Evolutionary conservation across 1,139 yeast species (phyloP).

Genomic region (Spathaspora sp.): DNA sequence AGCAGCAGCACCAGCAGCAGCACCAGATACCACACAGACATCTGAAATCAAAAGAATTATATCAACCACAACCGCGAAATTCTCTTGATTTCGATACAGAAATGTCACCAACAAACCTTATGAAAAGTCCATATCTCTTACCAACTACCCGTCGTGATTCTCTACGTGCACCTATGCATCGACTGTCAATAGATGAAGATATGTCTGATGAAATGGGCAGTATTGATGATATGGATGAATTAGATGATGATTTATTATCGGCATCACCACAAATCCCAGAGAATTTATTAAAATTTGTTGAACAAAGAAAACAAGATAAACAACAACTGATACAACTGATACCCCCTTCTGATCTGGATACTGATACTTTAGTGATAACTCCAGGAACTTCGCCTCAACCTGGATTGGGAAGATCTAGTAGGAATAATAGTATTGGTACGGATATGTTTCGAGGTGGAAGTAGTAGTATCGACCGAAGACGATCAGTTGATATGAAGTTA

Average conservation of each 20-base stretch:
- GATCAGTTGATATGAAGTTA: slow-evolving; percentile 34
- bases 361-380: slow-evolving; percentile 16
- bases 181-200: slow-evolving; percentile 1
- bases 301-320: slow-evolving; percentile 43
- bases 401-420: slow-evolving; percentile 15
- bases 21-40: slow-evolving; percentile 12
- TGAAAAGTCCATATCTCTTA: slow-evolving; percentile 2
- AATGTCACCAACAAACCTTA: slow-evolving; percentile 2
- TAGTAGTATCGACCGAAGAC: slow-evolving; percentile 27
- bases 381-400: slow-evolving; percentile 36
- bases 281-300: slow-evolving; percentile 55
- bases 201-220: slow-evolving; percentile 18
- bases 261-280: slow-evolving; percentile 72
- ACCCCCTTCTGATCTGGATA: slow-evolving; percentile 17
- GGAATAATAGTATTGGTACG: slow-evolving; percentile 26
- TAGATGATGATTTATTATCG: slow-evolving; percentile 53
- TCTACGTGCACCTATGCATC: not conserved
- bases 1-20: slow-evolving; percentile 8
- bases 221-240: slow-evolving; percentile 42
- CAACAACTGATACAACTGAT: slow-evolving; percentile 12
- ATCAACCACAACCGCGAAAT: slow-evolving; percentile 1
- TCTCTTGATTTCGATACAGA: not conserved
- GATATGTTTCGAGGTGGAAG: slow-evolving; percentile 20
- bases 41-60: slow-evolving; percentile 1
- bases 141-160: not conserved